Base-by-base conservation (phyloP, 73 alveolate species). In the Breviolum minutum region DNA sequence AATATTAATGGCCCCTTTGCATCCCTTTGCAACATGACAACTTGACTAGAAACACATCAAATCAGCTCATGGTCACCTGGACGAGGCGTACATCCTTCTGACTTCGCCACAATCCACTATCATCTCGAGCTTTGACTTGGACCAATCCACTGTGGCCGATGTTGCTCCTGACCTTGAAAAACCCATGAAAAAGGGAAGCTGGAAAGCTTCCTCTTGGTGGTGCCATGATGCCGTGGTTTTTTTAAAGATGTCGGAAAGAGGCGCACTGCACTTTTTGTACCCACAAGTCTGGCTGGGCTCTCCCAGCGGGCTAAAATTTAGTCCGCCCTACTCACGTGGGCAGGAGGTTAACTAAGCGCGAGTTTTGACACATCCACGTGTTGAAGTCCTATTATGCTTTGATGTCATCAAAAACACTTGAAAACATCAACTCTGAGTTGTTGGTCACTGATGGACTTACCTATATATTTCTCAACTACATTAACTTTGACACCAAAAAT, bases 141-240 rank as follows among this genome's bases (percentile, higher is more conserved):
- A 86, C 24, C 27, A 86, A 27, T 14, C 94, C 94, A 63, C 79
- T 63, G 94, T 86, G 79, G 22, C 94, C 94, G n/a, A 63, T 63
- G 79, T 62, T 86, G 94, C 94, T 86, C 62, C 79, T 62, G 80
- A 86, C 94, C 94, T 86, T 16, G 54, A 40, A 40, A 40, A 40
- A 40, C 54, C 5, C 54, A 40, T 40, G n/a, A n/a, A n/a, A n/a
- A n/a, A n/a, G n/a, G n/a, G n/a, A n/a, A n/a, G n/a, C n/a, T n/a
- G n/a, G n/a, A n/a, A n/a, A n/a, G n/a, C n/a, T n/a, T n/a, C n/a
- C n/a, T n/a, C n/a, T n/a, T n/a, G n/a, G n/a, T n/a, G n/a, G n/a
- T n/a, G n/a, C n/a, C n/a, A n/a, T n/a, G n/a, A n/a, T n/a, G n/a
- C n/a, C n/a, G n/a, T n/a, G n/a, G n/a, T n/a, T n/a, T n/a, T n/a